Conservation (phyloP, 176 grass and related monocot species). For the Triticum urartu region DNA sequence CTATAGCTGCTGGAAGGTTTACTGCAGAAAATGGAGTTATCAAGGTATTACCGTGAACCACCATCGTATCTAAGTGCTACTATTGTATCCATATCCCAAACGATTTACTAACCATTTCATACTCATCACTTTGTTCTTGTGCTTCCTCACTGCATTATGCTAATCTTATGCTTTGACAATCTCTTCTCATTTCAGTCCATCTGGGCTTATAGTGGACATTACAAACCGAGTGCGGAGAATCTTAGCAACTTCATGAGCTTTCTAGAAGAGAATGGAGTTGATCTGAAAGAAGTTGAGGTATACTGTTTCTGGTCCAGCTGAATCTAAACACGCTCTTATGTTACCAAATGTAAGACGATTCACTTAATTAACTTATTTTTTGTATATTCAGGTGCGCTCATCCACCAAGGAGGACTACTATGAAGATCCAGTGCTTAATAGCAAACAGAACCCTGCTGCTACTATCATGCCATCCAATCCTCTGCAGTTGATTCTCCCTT, state of each 20-base stretch:
- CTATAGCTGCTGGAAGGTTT: conserved; percentile 84
- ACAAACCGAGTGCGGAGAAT: conserved; percentile 72
- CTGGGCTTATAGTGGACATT: conserved; percentile 95
- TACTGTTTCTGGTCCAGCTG: not conserved
- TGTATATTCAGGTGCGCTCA: conserved; percentile 50
- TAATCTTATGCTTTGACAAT: not conserved
- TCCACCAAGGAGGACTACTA: conserved; percentile 69
- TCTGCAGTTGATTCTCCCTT: conserved; percentile 31
- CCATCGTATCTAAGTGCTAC: not conserved
- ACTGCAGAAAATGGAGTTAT: conserved; percentile 67
- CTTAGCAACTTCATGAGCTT: conserved; percentile 58
- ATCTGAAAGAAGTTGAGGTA: conserved; percentile 63
- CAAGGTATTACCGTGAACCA: conserved; percentile 31
- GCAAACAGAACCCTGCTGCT: not conserved
- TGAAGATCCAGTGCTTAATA: conserved; percentile 37
- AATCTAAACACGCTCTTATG: not conserved
- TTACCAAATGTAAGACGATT: not conserved
- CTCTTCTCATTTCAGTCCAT: conserved; percentile 47
- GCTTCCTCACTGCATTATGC: not conserved
- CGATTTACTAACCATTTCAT: no score
- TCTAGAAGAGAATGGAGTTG: conserved; percentile 70
- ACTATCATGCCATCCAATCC: not conserved
- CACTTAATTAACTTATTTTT: conserved; percentile 21
- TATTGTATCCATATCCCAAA: not conserved
- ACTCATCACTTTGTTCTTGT: no score